Conservation (phyloP, 306 rosid genomes). For the Malus sieversii region DNA sequence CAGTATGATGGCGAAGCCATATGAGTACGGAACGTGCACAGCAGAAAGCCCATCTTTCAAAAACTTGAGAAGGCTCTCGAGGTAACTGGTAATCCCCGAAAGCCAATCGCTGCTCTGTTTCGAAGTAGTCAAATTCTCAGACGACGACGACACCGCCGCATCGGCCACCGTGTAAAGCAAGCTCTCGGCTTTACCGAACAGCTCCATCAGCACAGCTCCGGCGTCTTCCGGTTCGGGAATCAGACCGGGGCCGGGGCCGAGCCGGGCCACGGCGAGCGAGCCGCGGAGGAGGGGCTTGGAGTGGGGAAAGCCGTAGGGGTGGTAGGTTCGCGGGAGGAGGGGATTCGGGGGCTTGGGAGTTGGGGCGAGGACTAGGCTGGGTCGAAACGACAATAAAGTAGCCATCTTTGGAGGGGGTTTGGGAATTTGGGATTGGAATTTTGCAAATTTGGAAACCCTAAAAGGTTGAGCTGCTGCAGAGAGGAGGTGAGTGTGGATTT, state of each 20-base stretch:
- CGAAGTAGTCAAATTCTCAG: constrained; percentile 40
- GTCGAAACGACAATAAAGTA: constrained; percentile 37
- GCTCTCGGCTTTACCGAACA: constrained; percentile 63
- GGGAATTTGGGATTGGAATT: neutral
- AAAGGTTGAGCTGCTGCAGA: neutral
- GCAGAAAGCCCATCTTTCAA: constrained; percentile 78
- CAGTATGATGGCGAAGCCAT: constrained; percentile 94
- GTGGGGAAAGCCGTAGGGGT: constrained; percentile 20
- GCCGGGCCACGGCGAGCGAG: constrained; percentile 47
- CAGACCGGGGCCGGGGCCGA: constrained; percentile 49
- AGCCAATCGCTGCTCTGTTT: constrained; percentile 80
- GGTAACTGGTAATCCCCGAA: constrained; percentile 71
- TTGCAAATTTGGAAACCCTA: neutral
- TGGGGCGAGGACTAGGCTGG: constrained; percentile 37
- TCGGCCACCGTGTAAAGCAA: constrained; percentile 79
- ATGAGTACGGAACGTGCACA: constrained; percentile 76
- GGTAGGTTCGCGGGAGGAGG: constrained; percentile 33
- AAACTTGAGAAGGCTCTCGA: constrained; percentile 77
- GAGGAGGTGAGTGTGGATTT: neutral
- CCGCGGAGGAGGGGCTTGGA: constrained; percentile 47
- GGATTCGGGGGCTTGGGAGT: constrained; percentile 28
- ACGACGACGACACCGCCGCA: constrained; percentile 53
- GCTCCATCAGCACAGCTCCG: constrained; percentile 36
- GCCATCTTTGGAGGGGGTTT: constrained; percentile 31
- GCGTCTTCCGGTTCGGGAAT: constrained; percentile 52